These are phyloP conservation scores for Monosporozyma aerobia DNA, from an alignment of 805 yeast species.

Conservation along the genomic window DNA sequence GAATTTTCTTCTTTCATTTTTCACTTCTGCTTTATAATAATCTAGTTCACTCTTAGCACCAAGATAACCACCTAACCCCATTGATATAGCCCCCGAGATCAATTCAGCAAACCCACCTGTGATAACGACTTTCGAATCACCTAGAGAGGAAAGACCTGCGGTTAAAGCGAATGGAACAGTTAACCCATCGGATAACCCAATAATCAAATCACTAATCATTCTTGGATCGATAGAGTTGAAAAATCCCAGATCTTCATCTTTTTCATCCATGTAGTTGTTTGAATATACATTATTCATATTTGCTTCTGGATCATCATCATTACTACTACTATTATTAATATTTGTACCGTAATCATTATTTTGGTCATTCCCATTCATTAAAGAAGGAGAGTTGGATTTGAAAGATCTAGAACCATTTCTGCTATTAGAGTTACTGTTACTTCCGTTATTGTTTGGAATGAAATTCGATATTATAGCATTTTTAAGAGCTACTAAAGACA, in stretches of 20 bases:
- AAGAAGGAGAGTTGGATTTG: constrained; percentile 3
- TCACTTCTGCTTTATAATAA: constrained; percentile 63
- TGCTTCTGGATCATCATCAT: constrained; percentile 11
- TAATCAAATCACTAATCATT: constrained; percentile 85
- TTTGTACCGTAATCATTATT: constrained; percentile 11
- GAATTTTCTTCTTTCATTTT: constrained; percentile 57
- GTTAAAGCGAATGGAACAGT: constrained; percentile 99
- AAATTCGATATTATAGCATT: constrained; percentile 19
- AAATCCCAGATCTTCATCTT: constrained; percentile 1
- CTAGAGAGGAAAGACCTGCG: constrained; percentile 87
- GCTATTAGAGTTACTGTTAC: background rate
- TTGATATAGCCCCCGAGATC: constrained; percentile 91
- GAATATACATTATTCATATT: background rate
- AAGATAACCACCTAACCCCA: constrained; percentile 95
- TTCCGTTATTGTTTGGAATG: constrained; percentile 2
- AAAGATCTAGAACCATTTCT: background rate
- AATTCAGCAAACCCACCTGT: constrained; percentile 98
- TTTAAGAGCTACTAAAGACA: constrained; percentile 28
- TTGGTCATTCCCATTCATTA: background rate
- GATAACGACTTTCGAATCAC: constrained; percentile 81
- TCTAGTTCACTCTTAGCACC: constrained; percentile 89
- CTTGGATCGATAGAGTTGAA: constrained; percentile 59
- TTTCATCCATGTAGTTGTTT: background rate
- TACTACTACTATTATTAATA: constrained; percentile 4
- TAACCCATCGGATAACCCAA: constrained; percentile 90